Conservation (phyloP, 495 filamentous ascomycete genomes). For the Hypoxylon cercidicola region DNA sequence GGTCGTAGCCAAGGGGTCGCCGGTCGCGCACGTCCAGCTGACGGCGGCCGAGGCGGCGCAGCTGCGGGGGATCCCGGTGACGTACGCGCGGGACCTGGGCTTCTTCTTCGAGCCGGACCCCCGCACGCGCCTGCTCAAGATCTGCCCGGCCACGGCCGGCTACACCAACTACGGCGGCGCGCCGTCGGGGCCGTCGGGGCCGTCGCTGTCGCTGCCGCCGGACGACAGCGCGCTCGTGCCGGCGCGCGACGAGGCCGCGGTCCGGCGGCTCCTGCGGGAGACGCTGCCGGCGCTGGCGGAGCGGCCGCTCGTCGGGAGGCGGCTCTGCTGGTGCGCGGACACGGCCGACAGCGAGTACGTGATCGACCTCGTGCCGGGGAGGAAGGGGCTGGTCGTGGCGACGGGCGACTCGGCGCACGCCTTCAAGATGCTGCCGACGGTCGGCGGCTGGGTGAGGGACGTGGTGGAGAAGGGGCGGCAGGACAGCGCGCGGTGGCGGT, state of each 20-base stretch:
- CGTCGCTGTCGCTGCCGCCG: constrained; percentile 44
- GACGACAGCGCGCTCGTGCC: constrained; percentile 57
- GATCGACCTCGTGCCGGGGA: constrained; percentile 64
- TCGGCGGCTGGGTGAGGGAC: constrained; percentile 60
- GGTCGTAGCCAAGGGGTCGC: constrained; percentile 62
- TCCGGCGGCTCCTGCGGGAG: constrained; percentile 59
- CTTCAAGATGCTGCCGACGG: constrained; percentile 68
- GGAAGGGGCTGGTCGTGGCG: constrained; percentile 54
- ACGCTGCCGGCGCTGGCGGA: constrained; percentile 61
- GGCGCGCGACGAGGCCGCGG: constrained; percentile 56
- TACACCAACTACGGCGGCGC: constrained; percentile 58
- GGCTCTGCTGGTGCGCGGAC: constrained; percentile 68
- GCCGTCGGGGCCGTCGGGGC: too few species aligned
- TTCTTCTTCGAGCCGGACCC: constrained; percentile 70
- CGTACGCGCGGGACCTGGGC: constrained; percentile 64
- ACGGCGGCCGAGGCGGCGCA: constrained; percentile 60
- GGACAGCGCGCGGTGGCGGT: constrained; percentile 36
- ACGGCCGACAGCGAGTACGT: constrained; percentile 65
- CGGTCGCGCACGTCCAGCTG: constrained; percentile 65
- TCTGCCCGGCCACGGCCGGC: constrained; percentile 64
- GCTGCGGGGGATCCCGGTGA: constrained; percentile 65
- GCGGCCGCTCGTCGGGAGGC: constrained; percentile 58
- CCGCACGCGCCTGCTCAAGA: constrained; percentile 63
- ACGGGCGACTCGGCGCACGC: constrained; percentile 65
- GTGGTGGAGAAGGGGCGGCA: constrained; percentile 39